Evolutionary conservation across 108 stramenopile genomes (phyloP).

Genomic region (Cylindrotheca closterium): DNA sequence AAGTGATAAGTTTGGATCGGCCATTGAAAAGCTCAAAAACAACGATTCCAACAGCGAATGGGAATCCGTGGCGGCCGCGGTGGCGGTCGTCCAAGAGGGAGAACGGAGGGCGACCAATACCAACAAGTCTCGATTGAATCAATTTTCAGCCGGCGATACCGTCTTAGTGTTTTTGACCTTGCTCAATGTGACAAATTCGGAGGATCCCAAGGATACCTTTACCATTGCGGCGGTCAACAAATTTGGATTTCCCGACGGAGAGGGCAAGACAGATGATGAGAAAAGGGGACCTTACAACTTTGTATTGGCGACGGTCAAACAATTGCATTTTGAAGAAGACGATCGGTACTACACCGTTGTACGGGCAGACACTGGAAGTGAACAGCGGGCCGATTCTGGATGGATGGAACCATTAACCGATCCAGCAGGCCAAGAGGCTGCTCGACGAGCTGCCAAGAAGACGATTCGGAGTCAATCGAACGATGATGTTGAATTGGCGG

Average conservation of each 20-base stretch:
- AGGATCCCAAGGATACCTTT: slow-evolving; percentile 31
- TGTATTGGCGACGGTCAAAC: slow-evolving; percentile 55
- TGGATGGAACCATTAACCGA: slow-evolving; percentile 48
- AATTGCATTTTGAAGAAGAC: slow-evolving; percentile 74
- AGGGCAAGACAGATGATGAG: slow-evolving; percentile 49
- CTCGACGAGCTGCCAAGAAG: slow-evolving; percentile 27
- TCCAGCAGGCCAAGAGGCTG: slow-evolving; percentile 29
- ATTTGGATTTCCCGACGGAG: slow-evolving; percentile 60
- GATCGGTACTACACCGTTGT: slow-evolving; percentile 69
- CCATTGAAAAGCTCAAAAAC: slow-evolving; percentile 23
- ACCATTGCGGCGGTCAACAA: slow-evolving; percentile 49
- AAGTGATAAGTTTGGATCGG: slow-evolving; percentile 1
- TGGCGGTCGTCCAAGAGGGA: slow-evolving; percentile 39
- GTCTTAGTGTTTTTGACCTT: slow-evolving; percentile 44
- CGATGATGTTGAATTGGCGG: slow-evolving; percentile 11
- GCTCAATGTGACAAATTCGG: slow-evolving; percentile 46
- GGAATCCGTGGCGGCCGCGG: slow-evolving; percentile 51
- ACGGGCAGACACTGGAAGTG: slow-evolving; percentile 53
- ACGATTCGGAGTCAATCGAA: slow-evolving; percentile 18
- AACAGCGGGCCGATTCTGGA: slow-evolving; percentile 64
- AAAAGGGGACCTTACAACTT: slow-evolving; percentile 63
- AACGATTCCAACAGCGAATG: slow-evolving; percentile 26
- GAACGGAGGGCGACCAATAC: slow-evolving; percentile 6
- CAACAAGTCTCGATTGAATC: slow-evolving; percentile 8
- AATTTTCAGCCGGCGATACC: slow-evolving; percentile 41